Evolutionary conservation across 2,329 filamentous ascomycete genomes (phyloP).

Genomic region (Colletotrichum tofieldiae): DNA sequence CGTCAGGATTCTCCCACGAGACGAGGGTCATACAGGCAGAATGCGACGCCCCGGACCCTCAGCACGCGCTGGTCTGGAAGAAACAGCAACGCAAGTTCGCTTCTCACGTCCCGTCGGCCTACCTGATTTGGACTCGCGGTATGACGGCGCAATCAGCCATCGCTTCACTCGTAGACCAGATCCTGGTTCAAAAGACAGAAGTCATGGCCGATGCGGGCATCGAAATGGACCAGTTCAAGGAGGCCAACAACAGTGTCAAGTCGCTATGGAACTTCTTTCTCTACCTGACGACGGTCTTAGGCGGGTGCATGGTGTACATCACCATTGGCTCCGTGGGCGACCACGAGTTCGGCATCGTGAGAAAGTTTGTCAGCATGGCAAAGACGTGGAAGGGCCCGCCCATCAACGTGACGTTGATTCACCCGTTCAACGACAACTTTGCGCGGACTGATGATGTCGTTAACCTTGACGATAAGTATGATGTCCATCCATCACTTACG

Average conservation of each 20-base stretch:
- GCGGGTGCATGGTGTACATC: conserved; percentile 48
- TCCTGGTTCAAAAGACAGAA: conserved; percentile 47
- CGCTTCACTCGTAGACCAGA: conserved; percentile 48
- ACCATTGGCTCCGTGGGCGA: conserved; percentile 48
- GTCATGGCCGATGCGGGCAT: conserved; percentile 44
- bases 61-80: conserved; percentile 48
- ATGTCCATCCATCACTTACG: conserved; percentile 49
- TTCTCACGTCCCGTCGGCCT: conserved; percentile 45
- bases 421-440: conserved; percentile 48
- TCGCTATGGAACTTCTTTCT: conserved; percentile 47
- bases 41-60: conserved; percentile 50
- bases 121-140: conserved; percentile 49
- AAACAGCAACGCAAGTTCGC: conserved; percentile 45
- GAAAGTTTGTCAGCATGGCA: conserved; percentile 46
- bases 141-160: conserved; percentile 49
- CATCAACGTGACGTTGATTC: conserved; percentile 48
- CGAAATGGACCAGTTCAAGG: conserved; percentile 44
- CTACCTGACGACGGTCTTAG: conserved; percentile 42
- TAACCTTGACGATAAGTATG: conserved; percentile 50
- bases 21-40: conserved; percentile 47
- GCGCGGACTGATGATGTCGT: conserved; percentile 43
- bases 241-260: conserved; percentile 44
- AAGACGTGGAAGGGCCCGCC: conserved; percentile 47
- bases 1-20: conserved; percentile 43
- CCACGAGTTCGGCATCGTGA: conserved; percentile 48